Percentiles rank a stretch among this genome's conserved stretches.
These are phyloP conservation scores for Rostrohypoxylon terebratum DNA, from an alignment of 495 filamentous ascomycete species.

Conservation along the genomic window DNA sequence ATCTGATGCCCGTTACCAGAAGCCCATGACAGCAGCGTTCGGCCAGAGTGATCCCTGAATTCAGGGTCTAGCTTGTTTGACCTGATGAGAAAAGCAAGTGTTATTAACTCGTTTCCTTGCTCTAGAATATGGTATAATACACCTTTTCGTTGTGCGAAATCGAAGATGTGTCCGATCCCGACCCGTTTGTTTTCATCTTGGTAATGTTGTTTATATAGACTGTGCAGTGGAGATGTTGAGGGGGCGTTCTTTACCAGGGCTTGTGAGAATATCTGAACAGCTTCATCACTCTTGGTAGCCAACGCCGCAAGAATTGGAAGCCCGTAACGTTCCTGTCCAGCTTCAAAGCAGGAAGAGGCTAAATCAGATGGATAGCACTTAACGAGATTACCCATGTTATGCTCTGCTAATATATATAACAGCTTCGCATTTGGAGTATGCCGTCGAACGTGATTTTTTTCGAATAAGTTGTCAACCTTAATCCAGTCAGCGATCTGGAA, in stretches of 20 bases:
- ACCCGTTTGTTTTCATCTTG: neutral
- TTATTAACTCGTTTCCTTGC: neutral
- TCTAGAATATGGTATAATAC: neutral
- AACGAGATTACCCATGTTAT: neutral
- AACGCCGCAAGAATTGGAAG: neutral
- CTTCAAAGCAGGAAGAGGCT: neutral
- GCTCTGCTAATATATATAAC: neutral
- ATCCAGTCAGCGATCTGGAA: neutral
- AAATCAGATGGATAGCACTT: neutral
- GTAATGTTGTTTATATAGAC: neutral
- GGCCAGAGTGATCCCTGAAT: too few species aligned
- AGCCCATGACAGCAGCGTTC: neutral
- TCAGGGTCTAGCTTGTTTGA: too few species aligned
- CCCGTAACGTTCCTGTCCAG: neutral
- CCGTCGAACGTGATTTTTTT: neutral
- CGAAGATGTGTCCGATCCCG: neutral
- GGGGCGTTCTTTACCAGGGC: neutral
- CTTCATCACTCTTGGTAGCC: neutral
- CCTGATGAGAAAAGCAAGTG: neutral
- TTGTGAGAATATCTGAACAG: neutral
- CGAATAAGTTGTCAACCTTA: neutral
- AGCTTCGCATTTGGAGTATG: neutral
- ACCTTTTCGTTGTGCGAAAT: neutral
- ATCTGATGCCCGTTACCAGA: neutral
- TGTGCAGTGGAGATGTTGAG: neutral